Percentiles rank a stretch among this genome's conserved stretches.
phyloP scores from a whole-genome alignment of 306 rosid genomes.

The Trifolium subterraneum region DNA sequence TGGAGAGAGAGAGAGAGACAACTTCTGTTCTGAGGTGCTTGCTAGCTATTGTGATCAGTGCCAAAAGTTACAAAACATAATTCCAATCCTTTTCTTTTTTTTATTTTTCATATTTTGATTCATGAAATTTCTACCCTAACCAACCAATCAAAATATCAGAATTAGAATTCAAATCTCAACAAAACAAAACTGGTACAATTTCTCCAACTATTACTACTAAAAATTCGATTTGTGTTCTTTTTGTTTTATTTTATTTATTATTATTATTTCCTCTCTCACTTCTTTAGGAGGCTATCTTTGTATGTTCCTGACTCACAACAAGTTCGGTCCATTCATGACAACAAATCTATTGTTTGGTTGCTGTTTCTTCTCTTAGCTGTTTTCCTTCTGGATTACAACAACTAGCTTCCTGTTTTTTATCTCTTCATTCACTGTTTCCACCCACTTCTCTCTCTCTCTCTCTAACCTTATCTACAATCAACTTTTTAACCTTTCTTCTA shows the following conservation, averaged over 20 bases:
- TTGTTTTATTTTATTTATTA: slow-evolving; percentile 21
- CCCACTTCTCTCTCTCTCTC: slow-evolving; percentile 38
- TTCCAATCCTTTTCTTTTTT: slow-evolving; percentile 18
- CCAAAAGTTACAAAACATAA: slow-evolving; percentile 47
- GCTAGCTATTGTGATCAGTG: slow-evolving; percentile 39
- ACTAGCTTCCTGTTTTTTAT: slow-evolving; percentile 43
- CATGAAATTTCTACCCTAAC: slow-evolving; percentile 6
- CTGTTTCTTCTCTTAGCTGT: slow-evolving; percentile 47
- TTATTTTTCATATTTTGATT: neutral
- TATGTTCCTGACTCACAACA: slow-evolving; percentile 35
- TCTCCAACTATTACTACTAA: slow-evolving; percentile 37
- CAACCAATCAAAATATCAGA: slow-evolving; percentile 21
- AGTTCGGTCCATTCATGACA: slow-evolving; percentile 50
- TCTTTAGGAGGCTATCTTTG: slow-evolving; percentile 38
- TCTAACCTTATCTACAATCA: slow-evolving; percentile 48
- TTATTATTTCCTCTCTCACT: too few relatives aligned
- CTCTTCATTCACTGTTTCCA: slow-evolving; percentile 27
- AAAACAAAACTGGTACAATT: slow-evolving; percentile 50
- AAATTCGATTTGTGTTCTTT: slow-evolving; percentile 38
- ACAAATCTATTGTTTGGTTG: slow-evolving; percentile 51
- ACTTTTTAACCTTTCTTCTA: slow-evolving; percentile 4
- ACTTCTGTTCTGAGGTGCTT: neutral
- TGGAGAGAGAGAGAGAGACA: neutral
- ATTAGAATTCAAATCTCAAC: slow-evolving; percentile 40
- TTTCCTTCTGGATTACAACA: slow-evolving; percentile 38